phyloP scores from a whole-genome alignment of 2,329 filamentous ascomycete genomes.

The Trichophyton schoenleinii region DNA sequence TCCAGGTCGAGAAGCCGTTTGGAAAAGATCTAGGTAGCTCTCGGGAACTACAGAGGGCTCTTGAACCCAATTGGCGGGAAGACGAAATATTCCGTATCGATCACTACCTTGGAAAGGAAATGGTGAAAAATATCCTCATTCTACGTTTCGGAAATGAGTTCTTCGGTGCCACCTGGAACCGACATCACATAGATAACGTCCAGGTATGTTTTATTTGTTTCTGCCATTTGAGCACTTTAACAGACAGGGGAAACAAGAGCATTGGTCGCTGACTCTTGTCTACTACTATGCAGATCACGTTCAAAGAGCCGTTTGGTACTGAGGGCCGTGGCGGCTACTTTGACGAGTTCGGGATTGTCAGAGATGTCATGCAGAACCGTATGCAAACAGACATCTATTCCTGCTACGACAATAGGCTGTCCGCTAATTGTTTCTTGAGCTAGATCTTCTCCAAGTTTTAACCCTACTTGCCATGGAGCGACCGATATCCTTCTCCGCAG shows the following conservation, averaged over 20 bases:
- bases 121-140: constrained; percentile 99
- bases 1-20: constrained; percentile 94
- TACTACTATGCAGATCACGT: constrained; percentile 55
- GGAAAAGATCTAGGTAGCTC: constrained; percentile 94
- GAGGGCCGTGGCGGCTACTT: constrained; percentile 98
- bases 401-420: background rate
- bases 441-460: constrained; percentile 81
- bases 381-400: constrained; percentile 18
- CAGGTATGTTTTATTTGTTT: constrained; percentile 42
- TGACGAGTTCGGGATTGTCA: constrained; percentile 97
- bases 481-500: constrained; percentile 92
- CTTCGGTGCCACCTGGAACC: constrained; percentile 96
- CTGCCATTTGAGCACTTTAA: background rate
- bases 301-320: constrained; percentile 98
- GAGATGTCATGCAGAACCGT: constrained; percentile 99
- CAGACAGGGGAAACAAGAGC: background rate
- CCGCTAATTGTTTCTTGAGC: background rate
- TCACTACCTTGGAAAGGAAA: constrained; percentile 98
- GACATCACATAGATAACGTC: constrained; percentile 97
- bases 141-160: constrained; percentile 97
- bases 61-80: constrained; percentile 96
- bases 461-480: constrained; percentile 96
- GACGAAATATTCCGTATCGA: constrained; percentile 99
- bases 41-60: constrained; percentile 82
- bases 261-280: background rate